A percentile compares a stretch with the other conserved stretches of the same genome.
These are phyloP conservation scores for Paulownia fortunei DNA, from an alignment of 257 asterid genomes.

Conservation along the genomic window DNA sequence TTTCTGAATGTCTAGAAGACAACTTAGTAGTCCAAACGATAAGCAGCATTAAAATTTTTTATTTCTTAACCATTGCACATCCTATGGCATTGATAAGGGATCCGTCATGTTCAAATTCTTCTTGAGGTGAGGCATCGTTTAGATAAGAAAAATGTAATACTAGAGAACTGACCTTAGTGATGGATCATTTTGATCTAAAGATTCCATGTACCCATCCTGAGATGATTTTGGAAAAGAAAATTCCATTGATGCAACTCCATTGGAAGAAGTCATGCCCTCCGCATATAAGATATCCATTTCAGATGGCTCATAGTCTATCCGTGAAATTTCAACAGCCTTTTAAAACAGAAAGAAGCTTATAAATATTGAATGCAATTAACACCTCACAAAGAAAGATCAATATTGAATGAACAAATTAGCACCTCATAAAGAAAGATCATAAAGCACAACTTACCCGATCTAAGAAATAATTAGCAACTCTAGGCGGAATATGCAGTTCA, in stretches of 20 bases:
- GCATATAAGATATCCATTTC: conserved; percentile 85
- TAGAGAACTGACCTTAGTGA: conserved; percentile 47
- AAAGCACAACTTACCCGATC: conserved; percentile 59
- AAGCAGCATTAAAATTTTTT: background rate
- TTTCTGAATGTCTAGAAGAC: background rate
- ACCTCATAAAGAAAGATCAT: background rate
- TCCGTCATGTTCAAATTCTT: background rate
- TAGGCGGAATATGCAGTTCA: conserved; percentile 69
- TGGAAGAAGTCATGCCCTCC: conserved; percentile 77
- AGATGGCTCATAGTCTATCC: conserved; percentile 80
- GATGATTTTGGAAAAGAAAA: conserved; percentile 65
- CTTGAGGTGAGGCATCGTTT: background rate
- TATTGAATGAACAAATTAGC: background rate
- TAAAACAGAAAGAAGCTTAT: conserved; percentile 20
- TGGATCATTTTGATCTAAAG: conserved; percentile 57
- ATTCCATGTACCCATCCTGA: conserved; percentile 67
- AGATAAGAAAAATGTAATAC: background rate
- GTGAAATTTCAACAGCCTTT: conserved; percentile 85
- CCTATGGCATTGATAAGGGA: background rate
- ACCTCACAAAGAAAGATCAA: background rate
- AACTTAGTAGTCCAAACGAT: background rate
- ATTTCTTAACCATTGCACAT: background rate
- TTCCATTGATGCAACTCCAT: conserved; percentile 82
- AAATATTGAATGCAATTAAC: conserved; percentile 13
- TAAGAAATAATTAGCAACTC: conserved; percentile 81